phyloP scores from a whole-genome alignment of 495 filamentous ascomycete genomes.

The Penicillium cataractarum region DNA sequence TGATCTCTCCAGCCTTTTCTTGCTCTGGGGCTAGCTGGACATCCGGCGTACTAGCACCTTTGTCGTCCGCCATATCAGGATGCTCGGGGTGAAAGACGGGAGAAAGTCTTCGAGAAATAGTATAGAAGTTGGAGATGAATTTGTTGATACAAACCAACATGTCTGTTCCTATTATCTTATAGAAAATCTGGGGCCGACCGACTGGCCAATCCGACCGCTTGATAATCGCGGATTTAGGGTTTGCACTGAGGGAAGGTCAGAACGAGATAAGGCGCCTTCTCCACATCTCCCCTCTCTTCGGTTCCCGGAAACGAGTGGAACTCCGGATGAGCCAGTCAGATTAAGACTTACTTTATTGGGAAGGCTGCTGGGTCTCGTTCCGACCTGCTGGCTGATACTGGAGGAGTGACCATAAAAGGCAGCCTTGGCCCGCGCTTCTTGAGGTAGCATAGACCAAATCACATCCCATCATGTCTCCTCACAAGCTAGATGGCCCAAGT shows the following conservation, averaged over 20 bases:
- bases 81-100: not conserved
- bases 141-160: not conserved
- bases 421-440: conserved; percentile 2
- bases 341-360: not conserved
- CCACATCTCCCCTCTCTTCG: conserved; percentile 4
- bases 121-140: not conserved
- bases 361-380: conserved; percentile 6
- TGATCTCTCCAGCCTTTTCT: conserved; percentile 17
- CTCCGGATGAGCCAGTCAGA: not conserved
- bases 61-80: conserved; percentile 7
- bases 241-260: conserved; percentile 15
- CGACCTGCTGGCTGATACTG: conserved; percentile 4
- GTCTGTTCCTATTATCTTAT: not conserved
- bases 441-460: not conserved
- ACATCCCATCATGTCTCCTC: conserved; percentile 17
- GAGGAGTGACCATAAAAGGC: conserved; percentile 4
- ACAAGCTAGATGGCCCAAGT: conserved; percentile 21
- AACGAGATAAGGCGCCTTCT: conserved; percentile 21
- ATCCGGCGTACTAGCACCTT: not conserved
- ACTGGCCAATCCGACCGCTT: not conserved
- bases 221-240: conserved; percentile 5
- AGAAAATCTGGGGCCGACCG: not conserved
- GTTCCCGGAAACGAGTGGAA: not conserved
- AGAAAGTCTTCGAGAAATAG: not conserved
- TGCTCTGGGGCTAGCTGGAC: conserved; percentile 9